These are phyloP conservation scores for Fraxinus xanthoxyloides DNA, from an alignment of 305 asterid genomes.

Conservation along the genomic window DNA sequence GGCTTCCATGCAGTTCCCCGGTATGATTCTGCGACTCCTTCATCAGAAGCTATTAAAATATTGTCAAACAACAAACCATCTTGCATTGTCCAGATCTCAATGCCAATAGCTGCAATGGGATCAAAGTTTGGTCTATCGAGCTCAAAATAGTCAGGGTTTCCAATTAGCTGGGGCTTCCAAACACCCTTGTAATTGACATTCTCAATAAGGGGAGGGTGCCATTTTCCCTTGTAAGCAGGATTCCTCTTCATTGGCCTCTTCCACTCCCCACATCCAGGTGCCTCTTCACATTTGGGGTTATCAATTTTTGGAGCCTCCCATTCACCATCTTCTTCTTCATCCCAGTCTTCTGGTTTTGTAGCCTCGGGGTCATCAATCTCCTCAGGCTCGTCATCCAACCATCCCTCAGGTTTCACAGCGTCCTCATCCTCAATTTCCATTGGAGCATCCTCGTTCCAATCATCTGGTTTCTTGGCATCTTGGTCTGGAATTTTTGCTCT, in stretches of 20 bases:
- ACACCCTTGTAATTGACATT: slow-evolving; percentile 51
- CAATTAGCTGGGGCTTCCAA: slow-evolving; percentile 49
- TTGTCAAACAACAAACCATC: slow-evolving; percentile 52
- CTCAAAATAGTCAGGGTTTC: slow-evolving; percentile 45
- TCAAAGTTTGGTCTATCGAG: slow-evolving; percentile 45
- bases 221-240: slow-evolving; percentile 51
- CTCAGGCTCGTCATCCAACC: slow-evolving; percentile 59
- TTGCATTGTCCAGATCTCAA: slow-evolving; percentile 60
- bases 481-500: slow-evolving; percentile 48
- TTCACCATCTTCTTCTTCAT: slow-evolving; percentile 53
- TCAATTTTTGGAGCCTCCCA: slow-evolving; percentile 55
- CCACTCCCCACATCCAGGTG: slow-evolving; percentile 59
- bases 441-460: slow-evolving; percentile 56
- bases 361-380: slow-evolving; percentile 55
- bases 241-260: slow-evolving; percentile 46
- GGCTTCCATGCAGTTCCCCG: slow-evolving; percentile 42
- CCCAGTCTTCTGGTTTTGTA: slow-evolving; percentile 53
- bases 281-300: slow-evolving; percentile 42
- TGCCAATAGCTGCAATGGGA: slow-evolving; percentile 50
- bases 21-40: slow-evolving; percentile 40
- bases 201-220: slow-evolving; percentile 46
- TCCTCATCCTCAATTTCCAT: slow-evolving; percentile 45
- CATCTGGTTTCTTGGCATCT: slow-evolving; percentile 53
- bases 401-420: slow-evolving; percentile 46
- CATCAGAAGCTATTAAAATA: slow-evolving; percentile 36